Base-by-base conservation (phyloP, 495 filamentous ascomycete genomes). In the Cryomyces antarcticus region DNA sequence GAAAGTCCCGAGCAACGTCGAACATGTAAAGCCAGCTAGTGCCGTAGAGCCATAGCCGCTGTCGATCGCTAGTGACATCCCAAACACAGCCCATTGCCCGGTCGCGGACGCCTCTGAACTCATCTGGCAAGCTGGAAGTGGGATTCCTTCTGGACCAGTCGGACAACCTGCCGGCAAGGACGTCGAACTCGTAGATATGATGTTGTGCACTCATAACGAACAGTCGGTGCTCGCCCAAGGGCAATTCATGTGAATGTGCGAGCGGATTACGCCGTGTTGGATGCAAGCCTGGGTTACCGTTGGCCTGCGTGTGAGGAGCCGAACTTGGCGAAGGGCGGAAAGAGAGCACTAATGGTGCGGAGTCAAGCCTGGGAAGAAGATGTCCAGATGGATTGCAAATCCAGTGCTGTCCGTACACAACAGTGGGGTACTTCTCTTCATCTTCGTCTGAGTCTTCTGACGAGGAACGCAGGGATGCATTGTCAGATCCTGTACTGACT, bases 21-120 rank as follows among this genome's bases (percentile, higher is more conserved):
- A 96, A 72, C 87, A 96, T 96, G 70, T 80, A 93, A 42, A 99
- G 55, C 72, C 85, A 95, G 0, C 71, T 73, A 6, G 68, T 66
- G 9, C 85, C 87, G 56, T 88, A 94, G 6, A 95, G 57, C 86
- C 89, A 96, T 2, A 88, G 59, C 5, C 86, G 69, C 42, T 79
- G 65, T 10, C 63, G 64, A 11, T 52, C 50, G 2, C 58, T 52
- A 27, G 60, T 63, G 2, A 79, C 60, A 54, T 94, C 83, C 87
- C 92, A 99, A 17, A 93, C 54, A 37, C 77, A 75, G 12, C 87
- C 85, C 62, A 84, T 83, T 13, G 78, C 77, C 35, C 79, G 68
- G 56, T 94, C 83, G 39, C 75, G 69, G 28, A 81, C 68, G 30
- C 69, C 63, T 37, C 64, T 65, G 62, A 88, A 89, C 30, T 79